Conservation (phyloP, 2,329 filamentous ascomycete genomes). For the Arthrobotrys conoides region DNA sequence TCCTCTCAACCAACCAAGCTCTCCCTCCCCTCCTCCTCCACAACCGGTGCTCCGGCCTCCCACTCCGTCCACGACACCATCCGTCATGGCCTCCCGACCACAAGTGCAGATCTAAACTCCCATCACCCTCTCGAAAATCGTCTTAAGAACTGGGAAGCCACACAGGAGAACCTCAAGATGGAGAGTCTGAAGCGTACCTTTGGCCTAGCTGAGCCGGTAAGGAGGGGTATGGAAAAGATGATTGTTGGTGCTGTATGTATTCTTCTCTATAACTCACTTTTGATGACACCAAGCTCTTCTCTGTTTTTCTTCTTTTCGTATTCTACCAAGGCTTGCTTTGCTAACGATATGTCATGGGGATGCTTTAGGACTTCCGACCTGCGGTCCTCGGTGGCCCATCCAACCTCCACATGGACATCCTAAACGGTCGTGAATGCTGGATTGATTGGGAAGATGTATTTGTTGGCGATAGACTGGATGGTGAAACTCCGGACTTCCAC, state of each 20-base stretch:
- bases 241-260: conserved; percentile 72
- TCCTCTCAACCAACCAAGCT: conserved; percentile 77
- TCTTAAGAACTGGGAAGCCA: conserved; percentile 88
- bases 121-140: conserved; percentile 92
- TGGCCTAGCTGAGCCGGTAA: conserved; percentile 91
- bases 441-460: conserved; percentile 96
- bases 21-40: conserved; percentile 73
- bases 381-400: conserved; percentile 70
- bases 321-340: not conserved
- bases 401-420: conserved; percentile 88
- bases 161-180: conserved; percentile 90
- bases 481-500: conserved; percentile 80
- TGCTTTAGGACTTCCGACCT: conserved; percentile 77
- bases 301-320: not conserved
- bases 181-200: conserved; percentile 87
- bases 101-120: conserved; percentile 73
- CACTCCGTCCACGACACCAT: conserved; percentile 95
- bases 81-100: conserved; percentile 79
- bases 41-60: conserved; percentile 85
- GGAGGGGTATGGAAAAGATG: conserved; percentile 94
- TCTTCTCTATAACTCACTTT: not conserved
- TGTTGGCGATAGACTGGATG: conserved; percentile 80
- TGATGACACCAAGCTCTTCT: not conserved
- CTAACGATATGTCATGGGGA: conserved; percentile 69
- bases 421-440: conserved; percentile 82